Base-by-base conservation (phyloP, 805 yeast genomes). In the Ogataea neopini region DNA sequence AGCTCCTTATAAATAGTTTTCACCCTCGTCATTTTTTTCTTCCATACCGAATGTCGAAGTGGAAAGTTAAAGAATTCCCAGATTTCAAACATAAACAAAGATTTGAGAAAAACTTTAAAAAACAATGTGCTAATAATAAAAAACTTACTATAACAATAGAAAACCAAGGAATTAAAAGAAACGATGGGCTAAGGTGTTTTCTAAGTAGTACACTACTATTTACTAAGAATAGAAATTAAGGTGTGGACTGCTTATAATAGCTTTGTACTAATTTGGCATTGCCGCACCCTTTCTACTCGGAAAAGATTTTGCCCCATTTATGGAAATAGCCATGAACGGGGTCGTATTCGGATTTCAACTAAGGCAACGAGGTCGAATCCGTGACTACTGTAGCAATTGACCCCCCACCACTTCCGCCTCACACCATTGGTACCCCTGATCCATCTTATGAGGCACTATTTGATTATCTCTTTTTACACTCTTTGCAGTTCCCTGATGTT, bases 1-100 rank as follows among this genome's bases (percentile, higher is more conserved):
- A 10, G 22, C 41, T 35, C 43, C 40, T 34, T 38, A 40, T 50
- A 47, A 37, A 50, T 50, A 50, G 39, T 44, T 29, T 25, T 36
- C 33, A 38, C 23, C 29, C 15, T 41, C 8, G 30, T 15, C n/a
- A n/a, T 15, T 35, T 20, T 17, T 38, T 29, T 29, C 14, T 35
- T 41, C 45, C 23, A 13, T 11, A 8, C 10, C 9, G 23, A 17
- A 11, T 34, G 17, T 14, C 6, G 23, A 42, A 30, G 20, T 44
- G 54, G 54, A 47, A 50, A 47, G 38, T 15, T 42, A 45, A 50
- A 44, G 49, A 47, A 44, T 39, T 39, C 45, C 43, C 35, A 26
- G 23, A 30, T 26, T 33, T 36, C 45, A 50, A 51, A 48, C 40
- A 40, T 51, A 51, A 51, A 51, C 55, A 51, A 51, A 40, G n/a